Base-by-base conservation (phyloP, 2,329 filamentous ascomycete genomes). In the Fusarium veterinarium region DNA sequence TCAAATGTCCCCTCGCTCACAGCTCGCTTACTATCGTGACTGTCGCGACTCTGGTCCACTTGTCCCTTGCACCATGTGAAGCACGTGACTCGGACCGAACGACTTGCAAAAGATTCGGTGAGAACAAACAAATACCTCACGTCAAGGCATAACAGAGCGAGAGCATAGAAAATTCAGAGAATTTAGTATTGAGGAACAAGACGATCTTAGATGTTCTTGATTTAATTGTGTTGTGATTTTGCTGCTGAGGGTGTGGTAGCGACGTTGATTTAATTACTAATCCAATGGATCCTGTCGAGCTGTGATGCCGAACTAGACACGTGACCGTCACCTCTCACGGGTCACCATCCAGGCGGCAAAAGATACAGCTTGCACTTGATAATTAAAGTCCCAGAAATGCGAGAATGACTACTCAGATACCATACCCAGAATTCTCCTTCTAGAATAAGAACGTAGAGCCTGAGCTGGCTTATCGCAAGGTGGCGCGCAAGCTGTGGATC, bases 401-500 rank as follows among this genome's bases (percentile, higher is more conserved):
- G n/a, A 49, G 11, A 23, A 31, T 5, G 2, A 1, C 25, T 12
- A 2, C 11, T 14, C 11, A 49, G 8, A 11, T 5, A 23, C 3
- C 0, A 7, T 4, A 4, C 4, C 10, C 7, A 49, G 1, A 9
- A n/a, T 12, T 31, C 0, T 3, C 3, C 10, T 2, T n/a, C 7
- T n/a, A 11, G 30, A 0, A 4, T 49, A 20, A 11, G 2, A 12
- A 3, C 10, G 7, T 17, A 9, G 8, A 2, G 11, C 4, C 4
- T 23, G n/a, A 8, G 13, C 4, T 25, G 30, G n/a, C 11, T 14
- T 25, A 19, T 25, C 20, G 16, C n/a, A 13, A 25, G 1, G n/a
- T 35, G 30, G 46, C 30, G 11, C 11, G 7, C 20, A n/a, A n/a
- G 20, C 20, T 41, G 40, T 41, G 20, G 20, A 14, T 16, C n/a